Evolutionary conservation across 2,329 filamentous ascomycete species (phyloP), one percentile per base, ranked within the genome.

Genomic region (Ciborinia camelliae): DNA sequence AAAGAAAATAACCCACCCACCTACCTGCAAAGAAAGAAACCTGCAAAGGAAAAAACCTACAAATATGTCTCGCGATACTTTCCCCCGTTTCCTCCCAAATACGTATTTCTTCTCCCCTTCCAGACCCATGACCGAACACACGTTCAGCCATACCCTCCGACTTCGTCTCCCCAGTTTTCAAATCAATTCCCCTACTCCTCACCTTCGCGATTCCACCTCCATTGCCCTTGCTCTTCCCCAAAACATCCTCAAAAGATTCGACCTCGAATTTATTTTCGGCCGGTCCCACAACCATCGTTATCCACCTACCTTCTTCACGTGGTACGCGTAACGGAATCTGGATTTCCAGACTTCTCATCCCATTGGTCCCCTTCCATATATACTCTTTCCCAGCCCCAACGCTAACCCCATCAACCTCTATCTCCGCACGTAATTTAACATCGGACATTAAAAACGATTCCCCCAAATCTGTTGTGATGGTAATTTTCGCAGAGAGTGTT

Each of bases 51-150:
- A 47, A 48, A 64, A 65, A 63, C 71, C 65, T 79, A 88, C 88
- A 91, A 57, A 90, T 80, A 77, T 91, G 88, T 50, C 87, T 79
- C 7, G 88, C 88, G 71, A 91, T 90, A 73, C 86, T 89, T 71
- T 91, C 88, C 4, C 88, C 87, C 0, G 86, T 89, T 71, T 90
- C 88, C 73, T 91, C 88, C 79, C 84, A 87, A 52, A 90, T 82
- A 41, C 75, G 75, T 12, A 75, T 63, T 23, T 67, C 53, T 23
- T 37, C 32, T 28, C 43, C 15, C 2, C 14, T 28, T 18, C 26
- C 48, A 43, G 20, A 62, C 28, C 55, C 15, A 43, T 43, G 51
- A 41, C 6, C 39, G 47, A 74, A 71, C 6, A 70, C 64, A 47
- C 73, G 60, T 64, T 73, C 71, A 9, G 68, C 70, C 50, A 73